Evolutionary conservation across 1,139 yeast genomes (phyloP), one percentile per base, ranked within the genome.

Genomic region (Nakaseomyces delphensis): DNA sequence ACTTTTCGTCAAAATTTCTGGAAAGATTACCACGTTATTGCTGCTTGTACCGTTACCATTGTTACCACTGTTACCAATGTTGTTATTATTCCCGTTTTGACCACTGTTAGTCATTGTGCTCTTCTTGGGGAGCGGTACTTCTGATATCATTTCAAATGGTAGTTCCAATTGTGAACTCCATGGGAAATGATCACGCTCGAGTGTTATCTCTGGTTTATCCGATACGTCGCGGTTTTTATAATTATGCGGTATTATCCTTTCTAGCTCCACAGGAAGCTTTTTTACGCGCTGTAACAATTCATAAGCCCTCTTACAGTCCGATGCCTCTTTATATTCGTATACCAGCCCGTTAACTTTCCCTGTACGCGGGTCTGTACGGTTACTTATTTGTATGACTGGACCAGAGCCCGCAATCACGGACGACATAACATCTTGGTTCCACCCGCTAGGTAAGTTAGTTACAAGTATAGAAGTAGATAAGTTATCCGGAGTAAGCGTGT

Each of bases 1-100:
- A 0, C 83, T 82, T 50, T 68, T 67, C 23, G 74, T 62, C 32
- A 72, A 55, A 19, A 68, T 64, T 36, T 66, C 67, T 1, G 80
- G 78, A 53, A 69, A 64, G 20, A 55, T 57, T 15, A 45, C 42
- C 19, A 42, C 38, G 21, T 41, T 44, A 9, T 39, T 42, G 3
- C 7, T 28, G 18, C 18, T 23, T 7, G 7, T 23, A 23, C 25
- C 10, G 25, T 10, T 28, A 8, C 28, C 39, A 15, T 36, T 44
- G 14, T 35, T 33, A 29, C 28, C 20, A 16, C 19, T 35, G 19
- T 39, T 33, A 15, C 29, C 36, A 18, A 36, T 40, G 38, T 37
- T 41, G 28, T 21, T 44, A 10, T 39, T 39, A 13, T 24, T 36
- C n/a, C 31, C 35, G 9, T 20, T 40, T 2, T 53, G 14, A 2